A percentile compares a stretch with the other conserved stretches of the same genome.
These are phyloP conservation scores for Thalassiosira pacifica DNA, from an alignment of 352 stramenopile genomes.

Conservation along the genomic window DNA sequence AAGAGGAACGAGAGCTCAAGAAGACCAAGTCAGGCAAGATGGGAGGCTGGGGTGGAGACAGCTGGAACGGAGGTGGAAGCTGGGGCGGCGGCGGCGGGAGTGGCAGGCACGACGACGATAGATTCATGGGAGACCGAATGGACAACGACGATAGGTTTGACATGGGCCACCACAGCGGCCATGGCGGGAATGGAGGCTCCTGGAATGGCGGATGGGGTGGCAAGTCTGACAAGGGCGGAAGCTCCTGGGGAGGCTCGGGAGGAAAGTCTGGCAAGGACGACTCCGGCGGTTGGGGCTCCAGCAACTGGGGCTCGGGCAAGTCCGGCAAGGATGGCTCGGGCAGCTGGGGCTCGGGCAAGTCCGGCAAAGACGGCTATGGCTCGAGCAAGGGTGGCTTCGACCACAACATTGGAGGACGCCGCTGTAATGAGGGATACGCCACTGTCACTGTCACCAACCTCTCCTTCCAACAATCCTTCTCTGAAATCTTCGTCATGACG, in stretches of 20 bases:
- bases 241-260: not conserved
- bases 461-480: slow-evolving; percentile 49
- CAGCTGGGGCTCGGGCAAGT: slow-evolving; percentile 28
- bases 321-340: slow-evolving; percentile 6
- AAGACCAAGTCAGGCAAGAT: slow-evolving; percentile 39
- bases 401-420: no score
- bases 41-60: slow-evolving; percentile 1
- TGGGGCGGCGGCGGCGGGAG: not conserved
- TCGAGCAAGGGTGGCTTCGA: no score
- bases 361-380: no score
- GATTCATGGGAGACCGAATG: not conserved
- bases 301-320: slow-evolving; percentile 35
- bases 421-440: slow-evolving; percentile 4
- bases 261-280: slow-evolving; percentile 3
- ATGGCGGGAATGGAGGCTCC: not conserved
- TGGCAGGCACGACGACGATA: not conserved
- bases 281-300: no score
- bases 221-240: slow-evolving; percentile 31
- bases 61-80: not conserved
- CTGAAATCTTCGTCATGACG: slow-evolving; percentile 55
- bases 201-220: not conserved
- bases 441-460: slow-evolving; percentile 48
- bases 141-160: not conserved
- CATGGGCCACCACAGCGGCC: no score
- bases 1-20: slow-evolving; percentile 23